A percentile compares a stretch with the other conserved stretches of the same genome.
Evolutionary conservation across 1,284 basidiomycete species (phyloP).

Genomic region (Microbotryum lychnidis-dioicae): DNA sequence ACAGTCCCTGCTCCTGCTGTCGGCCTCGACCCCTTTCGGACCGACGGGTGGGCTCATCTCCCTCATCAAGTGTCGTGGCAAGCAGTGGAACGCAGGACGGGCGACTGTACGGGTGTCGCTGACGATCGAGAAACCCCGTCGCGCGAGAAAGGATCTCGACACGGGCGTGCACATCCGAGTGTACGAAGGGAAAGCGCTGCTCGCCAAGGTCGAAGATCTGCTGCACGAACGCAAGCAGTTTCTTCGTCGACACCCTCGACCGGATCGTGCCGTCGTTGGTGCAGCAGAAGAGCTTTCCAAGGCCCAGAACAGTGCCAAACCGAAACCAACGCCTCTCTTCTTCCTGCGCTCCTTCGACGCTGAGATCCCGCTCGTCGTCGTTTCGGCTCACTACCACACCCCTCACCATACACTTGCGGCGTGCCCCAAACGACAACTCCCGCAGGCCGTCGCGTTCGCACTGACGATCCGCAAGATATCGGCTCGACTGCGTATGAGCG

Average conservation of each 20-base stretch:
- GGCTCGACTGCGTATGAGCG: constrained; percentile 3
- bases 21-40: background rate
- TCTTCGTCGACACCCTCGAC: background rate
- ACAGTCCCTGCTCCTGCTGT: constrained; percentile 4
- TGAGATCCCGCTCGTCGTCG: constrained; percentile 13
- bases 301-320: background rate
- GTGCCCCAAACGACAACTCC: constrained; percentile 4
- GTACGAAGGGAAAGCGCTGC: constrained; percentile 15
- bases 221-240: background rate
- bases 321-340: constrained; percentile 6
- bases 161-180: constrained; percentile 18
- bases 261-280: background rate
- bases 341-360: constrained; percentile 12
- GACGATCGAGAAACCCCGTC: background rate
- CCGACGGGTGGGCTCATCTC: background rate
- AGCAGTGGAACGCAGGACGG: background rate
- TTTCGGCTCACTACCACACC: constrained; percentile 22
- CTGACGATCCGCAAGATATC: constrained; percentile 12
- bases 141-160: background rate
- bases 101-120: background rate
- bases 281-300: background rate
- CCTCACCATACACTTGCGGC: constrained; percentile 12
- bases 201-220: background rate
- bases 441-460: constrained; percentile 22
- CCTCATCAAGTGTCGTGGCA: background rate